phyloP scores from a whole-genome alignment of 2,329 filamentous ascomycete species.

The Colletotrichum lupini region DNA sequence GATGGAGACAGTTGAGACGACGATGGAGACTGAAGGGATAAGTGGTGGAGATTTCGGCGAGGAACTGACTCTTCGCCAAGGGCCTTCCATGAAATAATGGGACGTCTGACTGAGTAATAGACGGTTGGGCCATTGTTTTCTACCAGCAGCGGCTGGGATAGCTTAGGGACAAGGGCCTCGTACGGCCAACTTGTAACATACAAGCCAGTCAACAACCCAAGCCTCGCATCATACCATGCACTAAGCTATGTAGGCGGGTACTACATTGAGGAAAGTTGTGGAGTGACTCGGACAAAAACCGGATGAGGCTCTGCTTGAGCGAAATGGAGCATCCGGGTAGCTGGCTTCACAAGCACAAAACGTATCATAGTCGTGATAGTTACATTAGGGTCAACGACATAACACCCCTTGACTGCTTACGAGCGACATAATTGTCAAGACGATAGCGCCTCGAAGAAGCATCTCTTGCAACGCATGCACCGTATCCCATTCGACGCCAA shows the following conservation, averaged over 20 bases:
- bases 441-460: neutral
- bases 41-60: neutral
- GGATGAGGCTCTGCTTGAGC: neutral
- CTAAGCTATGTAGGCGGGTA: neutral
- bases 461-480: neutral
- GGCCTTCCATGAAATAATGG: neutral
- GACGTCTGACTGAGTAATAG: neutral
- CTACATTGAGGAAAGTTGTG: neutral
- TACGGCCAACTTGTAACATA: neutral
- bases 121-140: neutral
- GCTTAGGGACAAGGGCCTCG: neutral
- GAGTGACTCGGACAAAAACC: neutral
- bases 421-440: neutral
- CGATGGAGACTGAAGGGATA: neutral
- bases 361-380: neutral
- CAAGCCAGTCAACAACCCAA: neutral
- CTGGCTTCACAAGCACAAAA: neutral
- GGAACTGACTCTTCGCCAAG: neutral
- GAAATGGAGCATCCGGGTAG: neutral
- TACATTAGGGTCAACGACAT: neutral
- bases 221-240: neutral
- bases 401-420: neutral
- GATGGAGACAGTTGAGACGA: neutral
- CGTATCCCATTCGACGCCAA: conserved; percentile 4
- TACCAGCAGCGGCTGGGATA: neutral